phyloP scores from a whole-genome alignment of 306 rosid genomes.

The Cucurbita ficifolia region DNA sequence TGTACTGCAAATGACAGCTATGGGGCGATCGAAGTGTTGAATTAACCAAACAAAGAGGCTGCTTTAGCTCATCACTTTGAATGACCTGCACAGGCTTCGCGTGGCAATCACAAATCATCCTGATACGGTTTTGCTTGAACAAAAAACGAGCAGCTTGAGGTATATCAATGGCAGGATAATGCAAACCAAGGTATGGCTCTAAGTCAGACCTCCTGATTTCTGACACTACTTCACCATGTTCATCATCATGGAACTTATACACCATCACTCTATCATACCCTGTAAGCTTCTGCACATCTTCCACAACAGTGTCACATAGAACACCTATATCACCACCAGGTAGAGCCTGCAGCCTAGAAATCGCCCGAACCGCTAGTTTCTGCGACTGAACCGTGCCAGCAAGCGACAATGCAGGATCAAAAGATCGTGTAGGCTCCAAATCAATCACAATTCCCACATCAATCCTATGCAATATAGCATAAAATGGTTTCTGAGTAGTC shows the following conservation, averaged over 20 bases:
- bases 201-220: conserved; percentile 61
- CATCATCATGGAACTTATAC: conserved; percentile 76
- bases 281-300: conserved; percentile 63
- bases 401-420: conserved; percentile 55
- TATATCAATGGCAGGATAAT: conserved; percentile 74
- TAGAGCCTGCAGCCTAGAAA: conserved; percentile 64
- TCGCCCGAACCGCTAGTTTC: conserved; percentile 71
- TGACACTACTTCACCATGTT: conserved; percentile 81
- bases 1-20: conserved; percentile 53
- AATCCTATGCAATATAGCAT: conserved; percentile 69
- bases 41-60: conserved; percentile 65
- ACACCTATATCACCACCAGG: conserved; percentile 55
- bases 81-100: conserved; percentile 45
- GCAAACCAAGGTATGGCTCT: conserved; percentile 64
- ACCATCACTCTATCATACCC: conserved; percentile 87
- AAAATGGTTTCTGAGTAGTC: conserved; percentile 49
- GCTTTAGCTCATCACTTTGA: conserved; percentile 43
- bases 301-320: conserved; percentile 59
- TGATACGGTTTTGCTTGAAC: conserved; percentile 60
- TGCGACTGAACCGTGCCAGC: conserved; percentile 81
- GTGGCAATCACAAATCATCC: conserved; percentile 67
- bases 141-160: conserved; percentile 77
- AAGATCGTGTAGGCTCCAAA: conserved; percentile 57
- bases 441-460: conserved; percentile 73
- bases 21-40: conserved; percentile 75